Percentiles rank a stretch among this genome's conserved stretches.
Conservation (phyloP, 805 yeast species). For the Candida glaebosa region DNA sequence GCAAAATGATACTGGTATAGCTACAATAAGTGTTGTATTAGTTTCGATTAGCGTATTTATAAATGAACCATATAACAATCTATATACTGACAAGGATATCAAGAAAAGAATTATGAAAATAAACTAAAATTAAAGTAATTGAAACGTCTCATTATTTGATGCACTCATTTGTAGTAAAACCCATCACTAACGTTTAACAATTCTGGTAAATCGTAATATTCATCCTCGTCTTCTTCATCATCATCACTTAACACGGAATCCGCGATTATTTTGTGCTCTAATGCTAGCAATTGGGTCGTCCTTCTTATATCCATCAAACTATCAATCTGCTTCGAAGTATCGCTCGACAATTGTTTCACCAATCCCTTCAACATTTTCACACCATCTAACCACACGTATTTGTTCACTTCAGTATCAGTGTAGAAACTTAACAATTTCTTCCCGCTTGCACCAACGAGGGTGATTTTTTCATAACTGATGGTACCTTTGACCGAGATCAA, state of each 20-base stretch:
- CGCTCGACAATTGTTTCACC: slow-evolving; percentile 29
- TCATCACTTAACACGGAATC: slow-evolving; percentile 12
- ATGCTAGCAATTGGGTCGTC: slow-evolving; percentile 37
- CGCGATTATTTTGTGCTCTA: slow-evolving; percentile 22
- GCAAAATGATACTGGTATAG: not conserved
- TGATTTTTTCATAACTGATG: slow-evolving; percentile 53
- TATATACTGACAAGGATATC: not conserved
- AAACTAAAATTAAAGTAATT: not conserved
- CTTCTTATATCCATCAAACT: slow-evolving; percentile 34
- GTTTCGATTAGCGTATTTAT: not conserved
- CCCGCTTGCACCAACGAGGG: slow-evolving; percentile 41
- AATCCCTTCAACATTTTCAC: slow-evolving; percentile 46
- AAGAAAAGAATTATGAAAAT: not conserved
- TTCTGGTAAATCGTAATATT: slow-evolving; percentile 24
- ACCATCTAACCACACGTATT: slow-evolving; percentile 79
- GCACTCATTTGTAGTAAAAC: slow-evolving; percentile 19
- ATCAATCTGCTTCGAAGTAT: slow-evolving; percentile 34
- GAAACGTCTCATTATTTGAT: not conserved
- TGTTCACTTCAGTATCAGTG: slow-evolving; percentile 65
- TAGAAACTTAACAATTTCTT: slow-evolving; percentile 54
- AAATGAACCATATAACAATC: not conserved
- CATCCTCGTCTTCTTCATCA: slow-evolving; percentile 27
- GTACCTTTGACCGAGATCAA: slow-evolving; percentile 58
- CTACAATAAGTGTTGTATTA: not conserved
- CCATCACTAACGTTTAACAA: slow-evolving; percentile 20